phyloP scores from a whole-genome alignment of 768 basidiomycete species.

The Filobasidium wieringae region DNA sequence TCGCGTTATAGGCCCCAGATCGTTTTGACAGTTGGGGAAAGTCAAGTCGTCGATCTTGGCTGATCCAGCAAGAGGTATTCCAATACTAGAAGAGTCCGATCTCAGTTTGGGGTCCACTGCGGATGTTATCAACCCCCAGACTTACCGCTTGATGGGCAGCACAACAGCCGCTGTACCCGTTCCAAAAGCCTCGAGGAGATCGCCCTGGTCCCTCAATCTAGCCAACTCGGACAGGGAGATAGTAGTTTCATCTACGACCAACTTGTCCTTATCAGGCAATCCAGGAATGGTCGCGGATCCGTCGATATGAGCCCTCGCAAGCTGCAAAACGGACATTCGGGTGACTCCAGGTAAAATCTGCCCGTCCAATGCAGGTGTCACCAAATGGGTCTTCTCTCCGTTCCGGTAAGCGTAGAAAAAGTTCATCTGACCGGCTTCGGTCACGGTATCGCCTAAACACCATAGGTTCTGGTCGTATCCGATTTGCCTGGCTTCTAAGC shows the following conservation, averaged over 20 bases:
- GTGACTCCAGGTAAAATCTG: conserved; percentile 17
- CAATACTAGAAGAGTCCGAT: conserved; percentile 2
- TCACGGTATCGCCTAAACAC: conserved; percentile 13
- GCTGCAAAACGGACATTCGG: too few species aligned
- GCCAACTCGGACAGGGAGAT: conserved; percentile 9
- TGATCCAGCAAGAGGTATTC: too few species aligned
- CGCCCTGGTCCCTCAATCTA: neutral
- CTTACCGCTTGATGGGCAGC: conserved; percentile 13
- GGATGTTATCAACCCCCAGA: neutral
- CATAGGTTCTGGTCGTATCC: conserved; percentile 25
- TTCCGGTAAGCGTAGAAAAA: conserved; percentile 10
- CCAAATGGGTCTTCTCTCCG: conserved; percentile 4
- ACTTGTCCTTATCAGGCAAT: too few species aligned
- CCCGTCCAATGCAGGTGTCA: conserved; percentile 11
- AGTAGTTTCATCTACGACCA: conserved; percentile 9
- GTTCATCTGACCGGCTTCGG: conserved; percentile 18
- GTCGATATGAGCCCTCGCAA: too few species aligned
- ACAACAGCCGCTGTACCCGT: conserved; percentile 16
- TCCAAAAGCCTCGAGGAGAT: conserved; percentile 15
- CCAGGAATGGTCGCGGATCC: too few species aligned
- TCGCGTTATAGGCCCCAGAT: conserved; percentile 15
- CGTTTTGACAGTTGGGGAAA: conserved; percentile 5
- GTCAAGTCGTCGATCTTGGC: conserved; percentile 6
- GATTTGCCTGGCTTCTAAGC: conserved; percentile 10
- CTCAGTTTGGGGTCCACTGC: neutral